Conservation (phyloP, 441 rosid genomes). For the Mallotus japonicus region DNA sequence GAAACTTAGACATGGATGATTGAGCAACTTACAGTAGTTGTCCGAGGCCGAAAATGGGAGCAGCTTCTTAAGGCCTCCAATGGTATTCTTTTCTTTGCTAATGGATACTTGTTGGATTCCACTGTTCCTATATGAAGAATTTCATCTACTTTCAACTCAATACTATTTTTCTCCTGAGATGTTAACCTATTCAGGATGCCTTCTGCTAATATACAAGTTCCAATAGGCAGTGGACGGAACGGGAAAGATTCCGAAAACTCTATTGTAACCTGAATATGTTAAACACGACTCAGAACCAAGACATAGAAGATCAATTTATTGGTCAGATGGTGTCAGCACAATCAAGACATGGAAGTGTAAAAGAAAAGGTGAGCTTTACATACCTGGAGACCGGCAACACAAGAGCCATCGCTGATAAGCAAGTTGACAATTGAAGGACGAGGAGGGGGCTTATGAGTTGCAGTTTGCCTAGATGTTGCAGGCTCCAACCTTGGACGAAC, state of each 20-base stretch:
- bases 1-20: not conserved
- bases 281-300: not conserved
- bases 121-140: slow-evolving; percentile 73
- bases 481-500: slow-evolving; percentile 45
- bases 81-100: slow-evolving; percentile 71
- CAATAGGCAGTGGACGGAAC: slow-evolving; percentile 42
- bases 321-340: not conserved
- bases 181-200: slow-evolving; percentile 47
- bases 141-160: slow-evolving; percentile 63
- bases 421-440: slow-evolving; percentile 38
- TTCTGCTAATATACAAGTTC: slow-evolving; percentile 71
- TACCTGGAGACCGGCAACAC: slow-evolving; percentile 59
- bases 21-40: slow-evolving; percentile 57
- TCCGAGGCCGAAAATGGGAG: slow-evolving; percentile 79
- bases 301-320: not conserved
- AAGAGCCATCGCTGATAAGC: slow-evolving; percentile 74
- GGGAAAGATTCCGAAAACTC: slow-evolving; percentile 52
- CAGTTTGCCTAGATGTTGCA: slow-evolving; percentile 29
- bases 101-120: slow-evolving; percentile 54
- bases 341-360: not conserved
- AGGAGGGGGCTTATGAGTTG: slow-evolving; percentile 13
- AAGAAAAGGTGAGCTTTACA: too few species aligned
- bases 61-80: slow-evolving; percentile 59
- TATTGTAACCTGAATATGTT: slow-evolving; percentile 52
- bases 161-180: slow-evolving; percentile 30